Evolutionary conservation across 768 basidiomycete genomes (phyloP).

Genomic region (Rhodotorula taiwanensis): DNA sequence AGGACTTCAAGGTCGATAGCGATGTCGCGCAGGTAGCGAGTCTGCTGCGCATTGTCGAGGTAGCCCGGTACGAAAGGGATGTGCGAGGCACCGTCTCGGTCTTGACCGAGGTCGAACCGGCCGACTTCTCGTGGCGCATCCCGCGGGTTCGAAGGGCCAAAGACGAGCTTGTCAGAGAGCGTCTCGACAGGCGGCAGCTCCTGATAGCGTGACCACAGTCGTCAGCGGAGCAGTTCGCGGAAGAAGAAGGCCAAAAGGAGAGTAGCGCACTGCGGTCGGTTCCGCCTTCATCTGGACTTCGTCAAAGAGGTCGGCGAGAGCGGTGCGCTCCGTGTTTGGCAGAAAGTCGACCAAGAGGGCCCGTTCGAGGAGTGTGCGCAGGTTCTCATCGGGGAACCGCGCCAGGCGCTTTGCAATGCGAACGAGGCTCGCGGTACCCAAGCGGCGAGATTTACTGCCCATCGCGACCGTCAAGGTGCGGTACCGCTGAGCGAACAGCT

Average conservation of each 20-base stretch:
- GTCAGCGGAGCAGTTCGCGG: neutral
- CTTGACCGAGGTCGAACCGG: slow-evolving; percentile 7
- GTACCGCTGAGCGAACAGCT: slow-evolving; percentile 17
- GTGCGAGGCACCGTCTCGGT: slow-evolving; percentile 15
- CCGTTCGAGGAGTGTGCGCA: slow-evolving; percentile 12
- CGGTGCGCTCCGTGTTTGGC: slow-evolving; percentile 17
- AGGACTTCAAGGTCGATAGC: slow-evolving; percentile 20
- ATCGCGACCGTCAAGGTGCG: neutral
- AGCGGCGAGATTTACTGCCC: slow-evolving; percentile 16
- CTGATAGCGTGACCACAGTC: neutral
- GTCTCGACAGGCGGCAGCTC: slow-evolving; percentile 13
- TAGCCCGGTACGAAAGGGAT: slow-evolving; percentile 21
- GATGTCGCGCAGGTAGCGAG: slow-evolving; percentile 20
- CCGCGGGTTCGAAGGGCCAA: neutral
- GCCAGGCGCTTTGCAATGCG: slow-evolving; percentile 24
- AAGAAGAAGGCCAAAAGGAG: too few species aligned
- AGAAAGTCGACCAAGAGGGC: slow-evolving; percentile 25
- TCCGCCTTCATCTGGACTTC: neutral
- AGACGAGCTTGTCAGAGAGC: neutral
- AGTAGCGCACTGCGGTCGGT: neutral
- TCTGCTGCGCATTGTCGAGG: slow-evolving; percentile 30
- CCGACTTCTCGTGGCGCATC: slow-evolving; percentile 2
- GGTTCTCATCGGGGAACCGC: slow-evolving; percentile 2
- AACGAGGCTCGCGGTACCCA: slow-evolving; percentile 21
- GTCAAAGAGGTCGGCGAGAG: slow-evolving; percentile 3